Conservation (phyloP, 257 asterid genomes). For the Solanum stenotomum region DNA sequence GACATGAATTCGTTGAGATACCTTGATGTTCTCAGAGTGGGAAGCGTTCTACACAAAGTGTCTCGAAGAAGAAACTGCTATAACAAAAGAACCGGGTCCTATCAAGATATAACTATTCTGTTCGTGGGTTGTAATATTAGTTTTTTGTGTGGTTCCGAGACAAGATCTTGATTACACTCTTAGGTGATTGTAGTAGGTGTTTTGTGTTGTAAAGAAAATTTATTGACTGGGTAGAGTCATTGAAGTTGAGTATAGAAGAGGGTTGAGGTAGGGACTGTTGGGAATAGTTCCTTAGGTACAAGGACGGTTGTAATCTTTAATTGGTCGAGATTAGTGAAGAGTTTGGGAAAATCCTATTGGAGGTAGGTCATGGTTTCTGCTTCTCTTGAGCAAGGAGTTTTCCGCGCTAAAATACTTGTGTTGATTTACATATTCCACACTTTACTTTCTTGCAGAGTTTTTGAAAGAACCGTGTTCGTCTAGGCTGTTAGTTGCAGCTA, state of each 20-base stretch:
- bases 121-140: background rate
- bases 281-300: background rate
- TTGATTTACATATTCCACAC: background rate
- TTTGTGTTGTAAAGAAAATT: background rate
- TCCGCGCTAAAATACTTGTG: background rate
- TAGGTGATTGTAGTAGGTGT: background rate
- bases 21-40: background rate
- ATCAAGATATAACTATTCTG: background rate
- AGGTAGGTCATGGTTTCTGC: background rate
- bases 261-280: background rate
- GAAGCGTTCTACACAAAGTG: background rate
- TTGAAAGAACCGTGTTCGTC: background rate
- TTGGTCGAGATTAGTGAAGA: background rate
- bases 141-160: background rate
- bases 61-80: background rate
- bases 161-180: background rate
- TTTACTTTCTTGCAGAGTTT: background rate
- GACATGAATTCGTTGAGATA: background rate
- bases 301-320: background rate
- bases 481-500: background rate
- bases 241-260: background rate
- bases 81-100: background rate
- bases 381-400: background rate
- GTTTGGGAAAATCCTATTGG: background rate
- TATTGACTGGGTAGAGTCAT: background rate